Base-by-base conservation (phyloP, 164 flowering plant species). In the Vitis vinifera region DNA sequence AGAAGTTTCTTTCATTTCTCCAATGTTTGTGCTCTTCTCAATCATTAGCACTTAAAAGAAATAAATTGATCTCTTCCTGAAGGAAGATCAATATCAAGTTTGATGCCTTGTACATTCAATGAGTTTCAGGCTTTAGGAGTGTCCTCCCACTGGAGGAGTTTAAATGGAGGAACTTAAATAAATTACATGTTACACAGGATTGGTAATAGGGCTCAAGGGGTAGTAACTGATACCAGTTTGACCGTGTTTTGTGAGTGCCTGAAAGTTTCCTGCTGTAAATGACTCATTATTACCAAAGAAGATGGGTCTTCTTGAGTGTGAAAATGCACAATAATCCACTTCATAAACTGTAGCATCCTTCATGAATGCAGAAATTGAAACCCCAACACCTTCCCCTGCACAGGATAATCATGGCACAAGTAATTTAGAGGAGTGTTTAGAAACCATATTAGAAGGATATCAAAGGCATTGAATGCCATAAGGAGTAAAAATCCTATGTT, bases 331-430 rank as follows among this genome's bases (percentile, higher is more conserved):
- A 60, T 89, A 93, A 1, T 86, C 87, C 14, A 87, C 91, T 53
- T 84, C 87, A 67, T 76, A 80, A 0, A 90, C 93, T 8, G 50
- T 62, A 17, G 66, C 48, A 29, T 71, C 84, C 58, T 84, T 60
- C 78, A 65, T 10, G 73, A 85, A 81, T 44, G 79, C 75, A 65
- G 90, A 80, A 62, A 90, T 73, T 3, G 86, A 70, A 71, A 80
- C 78, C 10, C 90, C 94, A 63, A 92, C 94, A 67, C 89, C 96
- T 84, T 87, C 97, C 49, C 97, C 97, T 92, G 82, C 73, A 80
- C 8, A 63, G 29, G 12, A 19, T 58, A 2, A 44, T 37, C 2
- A 57, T 56, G 2, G 16, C 17, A 17, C 13, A 9, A 7, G 10
- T 15, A 9, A 27, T 29, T 29, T 66, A 8, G 44, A 15, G 2